Evolutionary conservation across 192 early-diverging fungal species (phyloP).

Genomic region (Umbelopsis sp.): DNA sequence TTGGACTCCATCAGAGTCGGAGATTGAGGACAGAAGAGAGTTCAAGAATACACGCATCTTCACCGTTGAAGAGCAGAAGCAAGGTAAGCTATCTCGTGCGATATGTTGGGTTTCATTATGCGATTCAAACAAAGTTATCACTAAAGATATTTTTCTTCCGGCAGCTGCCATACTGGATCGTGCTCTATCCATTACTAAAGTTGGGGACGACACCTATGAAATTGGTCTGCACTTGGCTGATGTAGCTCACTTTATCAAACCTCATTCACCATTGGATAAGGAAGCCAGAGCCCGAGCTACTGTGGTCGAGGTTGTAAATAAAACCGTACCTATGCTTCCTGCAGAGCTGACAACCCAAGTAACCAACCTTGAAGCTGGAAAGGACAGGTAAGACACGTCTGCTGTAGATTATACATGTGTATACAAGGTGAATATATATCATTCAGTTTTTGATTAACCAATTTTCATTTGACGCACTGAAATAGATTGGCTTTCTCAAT

Average conservation of each 20-base stretch:
- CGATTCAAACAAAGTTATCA: not conserved
- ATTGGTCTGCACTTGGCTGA: constrained; percentile 89
- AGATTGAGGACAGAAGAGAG: constrained; percentile 67
- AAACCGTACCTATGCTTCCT: constrained; percentile 98
- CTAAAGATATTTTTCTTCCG: not conserved
- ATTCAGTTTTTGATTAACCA: not conserved
- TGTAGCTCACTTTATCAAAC: constrained; percentile 94
- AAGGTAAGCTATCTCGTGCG: constrained; percentile 46
- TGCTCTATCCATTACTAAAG: constrained; percentile 64
- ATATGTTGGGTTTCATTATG: not conserved
- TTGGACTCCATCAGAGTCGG: constrained; percentile 77
- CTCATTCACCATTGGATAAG: constrained; percentile 86
- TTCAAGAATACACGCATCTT: constrained; percentile 73
- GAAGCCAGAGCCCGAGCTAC: constrained; percentile 92
- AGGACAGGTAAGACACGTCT: constrained; percentile 64
- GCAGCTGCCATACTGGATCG: constrained; percentile 60
- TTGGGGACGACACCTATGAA: constrained; percentile 76
- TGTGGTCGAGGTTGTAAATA: constrained; percentile 95
- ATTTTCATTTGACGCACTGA: not conserved
- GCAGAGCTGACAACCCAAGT: constrained; percentile 86
- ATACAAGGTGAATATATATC: too few relatives aligned
- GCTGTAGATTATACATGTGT: too few relatives aligned
- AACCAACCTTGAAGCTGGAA: constrained; percentile 88
- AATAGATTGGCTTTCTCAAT: constrained; percentile 82
- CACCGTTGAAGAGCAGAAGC: constrained; percentile 80